Conservation (phyloP, 352 stramenopile species). For the Phytophthora megakarya region DNA sequence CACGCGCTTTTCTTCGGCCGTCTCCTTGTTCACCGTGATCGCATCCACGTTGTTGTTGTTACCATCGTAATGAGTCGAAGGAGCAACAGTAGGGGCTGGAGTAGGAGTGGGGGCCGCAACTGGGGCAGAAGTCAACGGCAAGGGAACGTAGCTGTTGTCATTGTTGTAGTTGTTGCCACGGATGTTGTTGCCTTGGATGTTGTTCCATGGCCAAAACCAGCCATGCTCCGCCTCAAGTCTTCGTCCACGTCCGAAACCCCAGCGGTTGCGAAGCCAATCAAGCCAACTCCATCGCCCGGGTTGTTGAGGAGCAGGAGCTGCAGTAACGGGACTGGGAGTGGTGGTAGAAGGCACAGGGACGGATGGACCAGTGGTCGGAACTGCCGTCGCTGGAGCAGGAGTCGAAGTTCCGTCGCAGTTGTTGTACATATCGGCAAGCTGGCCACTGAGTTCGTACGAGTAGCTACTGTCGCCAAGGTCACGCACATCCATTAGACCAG, state of each 20-base stretch:
- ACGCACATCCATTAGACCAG: conserved; percentile 52
- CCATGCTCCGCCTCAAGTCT: conserved; percentile 26
- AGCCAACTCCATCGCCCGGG: conserved; percentile 5
- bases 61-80: conserved; percentile 21
- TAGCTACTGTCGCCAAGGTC: conserved; percentile 60
- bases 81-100: background rate
- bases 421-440: conserved; percentile 51
- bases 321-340: background rate
- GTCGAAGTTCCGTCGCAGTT: conserved; percentile 40
- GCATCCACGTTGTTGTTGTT: conserved; percentile 42
- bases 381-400: conserved; percentile 8
- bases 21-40: conserved; percentile 32
- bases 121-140: background rate
- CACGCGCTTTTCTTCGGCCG: conserved; percentile 33
- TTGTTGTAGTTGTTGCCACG: conserved; percentile 1
- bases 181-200: conserved; percentile 6
- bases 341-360: background rate
- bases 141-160: background rate
- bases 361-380: background rate
- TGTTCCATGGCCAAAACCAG: conserved; percentile 7
- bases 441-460: conserved; percentile 56
- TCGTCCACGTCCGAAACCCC: conserved; percentile 17
- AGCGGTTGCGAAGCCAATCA: conserved; percentile 23
- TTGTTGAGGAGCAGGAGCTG: conserved; percentile 14
- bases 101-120: conserved; percentile 1